Evolutionary conservation across 495 filamentous ascomycete species (phyloP).

Genomic region (Pyronema omphalodes): DNA sequence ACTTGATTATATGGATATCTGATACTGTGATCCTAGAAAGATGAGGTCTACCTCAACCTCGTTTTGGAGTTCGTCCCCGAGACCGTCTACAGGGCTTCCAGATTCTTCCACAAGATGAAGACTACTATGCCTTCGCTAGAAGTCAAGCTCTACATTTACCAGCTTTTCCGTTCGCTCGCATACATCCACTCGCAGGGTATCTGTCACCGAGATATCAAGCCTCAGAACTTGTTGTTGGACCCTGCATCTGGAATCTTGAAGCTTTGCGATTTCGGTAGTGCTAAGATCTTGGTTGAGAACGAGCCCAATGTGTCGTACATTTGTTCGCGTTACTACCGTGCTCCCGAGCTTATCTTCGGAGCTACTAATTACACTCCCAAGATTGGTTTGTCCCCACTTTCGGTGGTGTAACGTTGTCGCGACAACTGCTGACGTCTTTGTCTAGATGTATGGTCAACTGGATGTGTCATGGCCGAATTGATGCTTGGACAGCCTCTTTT

Average conservation of each 20-base stretch:
- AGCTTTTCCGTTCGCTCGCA: constrained; percentile 91
- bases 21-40: constrained; percentile 44
- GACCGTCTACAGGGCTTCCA: constrained; percentile 94
- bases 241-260: constrained; percentile 81
- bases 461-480: constrained; percentile 96
- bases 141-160: constrained; percentile 98
- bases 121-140: constrained; percentile 98
- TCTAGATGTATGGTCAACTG: constrained; percentile 95
- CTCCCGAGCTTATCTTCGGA: constrained; percentile 95
- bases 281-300: constrained; percentile 96
- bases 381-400: constrained; percentile 52
- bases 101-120: constrained; percentile 99
- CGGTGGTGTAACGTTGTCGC: constrained; percentile 1
- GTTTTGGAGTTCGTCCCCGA: constrained; percentile 97
- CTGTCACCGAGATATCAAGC: constrained; percentile 98
- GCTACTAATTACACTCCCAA: constrained; percentile 99
- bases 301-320: constrained; percentile 99
- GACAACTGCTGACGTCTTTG: constrained; percentile 10
- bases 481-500: constrained; percentile 98
- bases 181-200: constrained; percentile 99
- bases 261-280: constrained; percentile 96
- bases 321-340: constrained; percentile 96
- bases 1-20: background rate
- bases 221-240: constrained; percentile 89
- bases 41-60: constrained; percentile 97